Evolutionary conservation across 768 basidiomycete species (phyloP), one percentile per base, ranked within the genome.

Genomic region (Mycena epipterygia): DNA sequence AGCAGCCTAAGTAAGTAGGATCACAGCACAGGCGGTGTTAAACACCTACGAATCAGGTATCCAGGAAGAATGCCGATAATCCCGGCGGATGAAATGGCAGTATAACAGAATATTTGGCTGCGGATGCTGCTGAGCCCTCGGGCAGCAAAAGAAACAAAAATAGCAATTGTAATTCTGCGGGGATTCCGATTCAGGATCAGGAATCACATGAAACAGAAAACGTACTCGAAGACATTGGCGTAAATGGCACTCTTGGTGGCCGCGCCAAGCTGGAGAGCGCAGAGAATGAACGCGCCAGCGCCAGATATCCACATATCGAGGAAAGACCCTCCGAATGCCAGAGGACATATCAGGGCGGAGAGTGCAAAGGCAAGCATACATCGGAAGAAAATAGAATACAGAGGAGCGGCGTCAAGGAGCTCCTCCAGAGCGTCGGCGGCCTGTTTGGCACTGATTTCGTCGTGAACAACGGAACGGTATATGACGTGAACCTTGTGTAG

Each of bases 61-160:
- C 94, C 95, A n/a, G 95, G 95, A 51, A 97, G 87, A 69, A 97
- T 95, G 41, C 94, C 90, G 35, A 97, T 93, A 64, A 97, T 94
- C 29, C 91, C 91, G 58, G 95, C 87, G 11, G 94, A 95, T 0
- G 96, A 96, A 67, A 97, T 93, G 4, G 96, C 93, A 3, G 94
- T 92, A 77, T 97, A 98, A 78, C 96, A 98, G 81, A 98, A 97
- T 57, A 93, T 86, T 56, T 91, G 87, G 57, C 86, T 88, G 21
- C 87, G 87, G 67, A 95, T 94, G 72, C 91, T 93, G 69, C 94
- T 93, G 37, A 98, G 82, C 12, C 91, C 95, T 51, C 96, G 91
- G 44, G 95, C 92, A 32, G 85, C 81, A 76, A 96, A 94, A 0
- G 95, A 95, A 59, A 96, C 90, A 35, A 93, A 78, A 65, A 94